phyloP scores from a whole-genome alignment of 2,329 filamentous ascomycete species.

The Fusarium succisae region DNA sequence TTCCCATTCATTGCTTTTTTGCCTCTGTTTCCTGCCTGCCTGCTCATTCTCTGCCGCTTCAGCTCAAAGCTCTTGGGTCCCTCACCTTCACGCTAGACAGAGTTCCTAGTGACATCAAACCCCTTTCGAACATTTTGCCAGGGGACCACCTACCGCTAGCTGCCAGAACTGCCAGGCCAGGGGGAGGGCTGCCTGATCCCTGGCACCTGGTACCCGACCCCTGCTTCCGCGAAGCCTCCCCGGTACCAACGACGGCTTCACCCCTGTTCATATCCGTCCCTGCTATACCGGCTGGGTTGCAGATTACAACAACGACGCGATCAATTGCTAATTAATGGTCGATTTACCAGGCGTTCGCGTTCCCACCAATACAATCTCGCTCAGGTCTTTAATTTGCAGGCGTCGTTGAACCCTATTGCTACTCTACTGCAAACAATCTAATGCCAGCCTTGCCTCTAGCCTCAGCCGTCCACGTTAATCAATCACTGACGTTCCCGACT shows the following conservation, averaged over 20 bases:
- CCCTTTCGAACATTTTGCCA: constrained; percentile 26
- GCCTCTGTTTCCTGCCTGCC: background rate
- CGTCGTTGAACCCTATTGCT: background rate
- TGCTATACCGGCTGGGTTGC: constrained; percentile 30
- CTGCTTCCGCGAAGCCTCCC: constrained; percentile 30
- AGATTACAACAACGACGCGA: constrained; percentile 22
- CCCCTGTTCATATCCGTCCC: constrained; percentile 29
- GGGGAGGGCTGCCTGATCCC: constrained; percentile 11
- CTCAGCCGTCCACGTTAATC: constrained; percentile 1
- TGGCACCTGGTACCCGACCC: constrained; percentile 19
- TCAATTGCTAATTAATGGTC: constrained; percentile 16
- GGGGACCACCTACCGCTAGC: constrained; percentile 22
- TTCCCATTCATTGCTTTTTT: background rate
- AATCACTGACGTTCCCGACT: background rate
- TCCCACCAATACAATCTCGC: constrained; percentile 8
- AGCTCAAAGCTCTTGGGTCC: constrained; percentile 1
- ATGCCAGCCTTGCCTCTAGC: constrained; percentile 9
- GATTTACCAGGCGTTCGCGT: constrained; percentile 22
- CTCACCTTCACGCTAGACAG: constrained; percentile 32
- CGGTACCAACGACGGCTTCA: constrained; percentile 20
- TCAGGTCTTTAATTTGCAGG: constrained; percentile 11
- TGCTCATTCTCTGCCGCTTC: constrained; percentile 8
- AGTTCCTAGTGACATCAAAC: constrained; percentile 30
- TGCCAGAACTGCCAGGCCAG: constrained; percentile 29
- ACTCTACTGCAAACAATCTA: background rate